Evolutionary conservation across 148 eudicot species (phyloP).

Genomic region (Silene conica): DNA sequence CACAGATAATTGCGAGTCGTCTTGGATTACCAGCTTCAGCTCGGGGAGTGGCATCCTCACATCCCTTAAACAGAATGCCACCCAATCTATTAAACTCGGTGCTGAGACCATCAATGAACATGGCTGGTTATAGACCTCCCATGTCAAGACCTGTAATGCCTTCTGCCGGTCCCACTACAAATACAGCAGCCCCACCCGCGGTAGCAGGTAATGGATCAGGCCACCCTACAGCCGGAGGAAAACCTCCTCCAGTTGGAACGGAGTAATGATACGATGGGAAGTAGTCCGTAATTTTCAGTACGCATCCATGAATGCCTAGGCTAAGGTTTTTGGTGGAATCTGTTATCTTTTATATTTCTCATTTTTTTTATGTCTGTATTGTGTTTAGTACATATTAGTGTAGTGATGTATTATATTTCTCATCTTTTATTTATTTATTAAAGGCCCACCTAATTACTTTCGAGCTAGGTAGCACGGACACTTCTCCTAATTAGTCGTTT

Average conservation of each 20-base stretch:
- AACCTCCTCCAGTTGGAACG: constrained; percentile 22
- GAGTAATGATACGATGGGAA: constrained; percentile 2
- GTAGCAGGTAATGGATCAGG: constrained; percentile 37
- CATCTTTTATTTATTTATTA: no score
- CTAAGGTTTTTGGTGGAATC: constrained; percentile 9
- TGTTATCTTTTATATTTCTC: neutral
- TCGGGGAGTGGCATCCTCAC: constrained; percentile 51
- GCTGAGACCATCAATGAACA: constrained; percentile 52
- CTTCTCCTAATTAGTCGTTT: no score
- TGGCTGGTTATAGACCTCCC: constrained; percentile 64
- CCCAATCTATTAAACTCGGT: constrained; percentile 42
- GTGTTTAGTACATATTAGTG: constrained; percentile 6
- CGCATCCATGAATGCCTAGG: neutral
- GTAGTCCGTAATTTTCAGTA: no score
- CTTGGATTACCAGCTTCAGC: constrained; percentile 61
- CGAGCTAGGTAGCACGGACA: no score
- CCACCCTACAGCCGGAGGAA: constrained; percentile 33
- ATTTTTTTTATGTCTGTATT: neutral
- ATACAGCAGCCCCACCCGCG: constrained; percentile 34
- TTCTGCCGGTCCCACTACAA: constrained; percentile 33
- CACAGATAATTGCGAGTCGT: constrained; percentile 78
- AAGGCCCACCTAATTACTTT: no score
- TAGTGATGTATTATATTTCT: neutral
- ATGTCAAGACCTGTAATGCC: constrained; percentile 57
- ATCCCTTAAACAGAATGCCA: constrained; percentile 57